phyloP scores from a whole-genome alignment of 2,329 filamentous ascomycete species.

The Ophidiomyces ophidiicola region DNA sequence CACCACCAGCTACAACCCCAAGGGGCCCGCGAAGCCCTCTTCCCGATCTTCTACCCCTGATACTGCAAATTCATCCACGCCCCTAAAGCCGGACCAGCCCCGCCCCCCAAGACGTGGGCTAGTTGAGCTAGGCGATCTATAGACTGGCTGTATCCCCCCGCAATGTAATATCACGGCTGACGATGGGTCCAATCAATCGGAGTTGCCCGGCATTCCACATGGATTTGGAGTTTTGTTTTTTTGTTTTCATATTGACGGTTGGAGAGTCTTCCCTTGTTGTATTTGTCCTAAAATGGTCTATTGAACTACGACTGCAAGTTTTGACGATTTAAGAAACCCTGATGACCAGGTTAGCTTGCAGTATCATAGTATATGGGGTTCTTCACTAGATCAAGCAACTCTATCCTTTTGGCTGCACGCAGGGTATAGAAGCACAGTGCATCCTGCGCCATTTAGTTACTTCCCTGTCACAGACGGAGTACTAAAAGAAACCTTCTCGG shows the following conservation, averaged over 20 bases:
- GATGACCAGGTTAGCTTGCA: no score
- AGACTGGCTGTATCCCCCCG: conserved; percentile 13
- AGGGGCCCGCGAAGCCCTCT: background rate
- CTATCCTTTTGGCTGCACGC: no score
- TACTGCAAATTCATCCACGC: background rate
- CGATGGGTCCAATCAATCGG: no score
- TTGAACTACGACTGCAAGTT: no score
- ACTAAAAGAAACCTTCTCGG: no score
- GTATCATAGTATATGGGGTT: no score
- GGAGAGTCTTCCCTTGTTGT: conserved; percentile 21
- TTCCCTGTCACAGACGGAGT: conserved; percentile 33
- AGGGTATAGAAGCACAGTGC: background rate
- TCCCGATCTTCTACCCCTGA: conserved; percentile 5
- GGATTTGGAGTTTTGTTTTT: no score
- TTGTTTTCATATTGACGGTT: conserved; percentile 26
- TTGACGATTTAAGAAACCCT: no score
- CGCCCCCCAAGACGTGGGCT: conserved; percentile 1
- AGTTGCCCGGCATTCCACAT: no score
- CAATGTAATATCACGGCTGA: no score
- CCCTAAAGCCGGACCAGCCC: background rate
- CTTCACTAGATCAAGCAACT: no score
- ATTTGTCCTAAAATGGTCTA: background rate
- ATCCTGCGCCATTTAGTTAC: conserved; percentile 36
- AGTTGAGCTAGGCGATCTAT: conserved; percentile 14
- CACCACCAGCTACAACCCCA: conserved; percentile 8